Evolutionary conservation across 1,284 basidiomycete species (phyloP), one percentile per base, ranked within the genome.

Genomic region (Uromyces viciae-fabae): DNA sequence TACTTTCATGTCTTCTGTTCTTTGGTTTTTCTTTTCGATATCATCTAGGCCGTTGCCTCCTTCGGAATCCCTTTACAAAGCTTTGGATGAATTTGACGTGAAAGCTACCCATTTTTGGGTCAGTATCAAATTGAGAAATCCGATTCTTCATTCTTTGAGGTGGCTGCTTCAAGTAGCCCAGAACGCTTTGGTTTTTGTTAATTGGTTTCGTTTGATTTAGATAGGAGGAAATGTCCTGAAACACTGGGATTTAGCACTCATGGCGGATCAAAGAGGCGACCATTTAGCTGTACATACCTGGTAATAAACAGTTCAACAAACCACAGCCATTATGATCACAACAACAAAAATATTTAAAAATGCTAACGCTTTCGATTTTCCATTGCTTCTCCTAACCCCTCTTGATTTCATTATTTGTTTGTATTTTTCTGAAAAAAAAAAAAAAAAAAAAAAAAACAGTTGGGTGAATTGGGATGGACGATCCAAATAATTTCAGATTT

Each of bases 41-140:
- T n/a, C n/a, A n/a, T 54, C 38, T 71, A 80, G 69, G 17, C 69
- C 68, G 3, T 42, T 72, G 19, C 71, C 78, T 28, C 71, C 78
- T 28, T 74, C 78, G 9, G 54, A 74, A 33, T 73, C 42, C 3
- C 60, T 77, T 1, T 74, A 81, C 33, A 38, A 81, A 14, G 33
- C 54, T 14, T 28, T 81, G 14, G 71, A 81, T 43, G 36, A 81
- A 17, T 56, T 74, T 28, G 33, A 66, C 4, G 11, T 54, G 9
- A 81, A 73, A 46, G 78, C 78, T 0, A 81, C 78, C 17, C 78
- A 74, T 36, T 81, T 81, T 36, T 81, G 78, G 78, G 78, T 81
- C 17, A 22, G 69, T 64, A 46, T n/a, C n/a, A n/a, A n/a, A n/a
- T n/a, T n/a, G n/a, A n/a, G n/a, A n/a, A n/a, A n/a, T n/a, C n/a